These are phyloP conservation scores for Chimonanthus praecox DNA, from an alignment of 164 flowering plant species.

Conservation along the genomic window DNA sequence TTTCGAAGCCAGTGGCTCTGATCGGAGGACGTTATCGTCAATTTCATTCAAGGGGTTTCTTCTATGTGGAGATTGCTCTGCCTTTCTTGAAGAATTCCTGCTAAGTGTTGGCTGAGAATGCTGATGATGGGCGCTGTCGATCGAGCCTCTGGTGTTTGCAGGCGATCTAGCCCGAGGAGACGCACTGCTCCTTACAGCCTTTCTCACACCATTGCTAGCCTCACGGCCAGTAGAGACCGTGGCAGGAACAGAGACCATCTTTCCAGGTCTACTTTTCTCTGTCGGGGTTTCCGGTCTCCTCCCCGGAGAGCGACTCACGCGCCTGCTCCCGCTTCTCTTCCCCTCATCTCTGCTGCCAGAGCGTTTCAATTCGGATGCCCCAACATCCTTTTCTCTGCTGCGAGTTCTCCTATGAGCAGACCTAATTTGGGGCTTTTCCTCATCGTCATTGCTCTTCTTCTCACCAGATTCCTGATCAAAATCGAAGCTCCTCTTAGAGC, in stretches of 20 bases:
- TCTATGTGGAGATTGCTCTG: slow-evolving; percentile 77
- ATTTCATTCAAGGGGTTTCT: slow-evolving; percentile 77
- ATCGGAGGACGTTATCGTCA: slow-evolving; percentile 32
- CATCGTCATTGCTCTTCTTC: slow-evolving; percentile 8
- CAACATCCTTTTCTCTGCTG: slow-evolving; percentile 61
- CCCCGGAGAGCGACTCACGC: slow-evolving; percentile 81
- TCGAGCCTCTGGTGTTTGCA: slow-evolving; percentile 30
- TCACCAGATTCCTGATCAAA: slow-evolving; percentile 37
- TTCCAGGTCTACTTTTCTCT: slow-evolving; percentile 41
- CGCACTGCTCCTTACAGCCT: slow-evolving; percentile 39
- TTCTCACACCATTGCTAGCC: slow-evolving; percentile 17
- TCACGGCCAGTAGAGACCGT: slow-evolving; percentile 10
- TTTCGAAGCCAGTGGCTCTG: slow-evolving; percentile 5
- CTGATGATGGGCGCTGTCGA: slow-evolving; percentile 19
- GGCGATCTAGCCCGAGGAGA: slow-evolving; percentile 88
- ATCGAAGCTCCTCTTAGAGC: slow-evolving; percentile 83
- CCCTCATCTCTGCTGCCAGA: slow-evolving; percentile 62
- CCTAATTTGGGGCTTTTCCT: slow-evolving; percentile 15
- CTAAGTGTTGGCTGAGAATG: slow-evolving; percentile 52
- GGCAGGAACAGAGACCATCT: slow-evolving; percentile 88
- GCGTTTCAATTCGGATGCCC: slow-evolving; percentile 30
- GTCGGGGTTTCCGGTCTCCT: slow-evolving; percentile 51
- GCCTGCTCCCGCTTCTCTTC: slow-evolving; percentile 35
- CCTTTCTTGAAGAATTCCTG: slow-evolving; percentile 73
- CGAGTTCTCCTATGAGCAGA: slow-evolving; percentile 57